Conservation (phyloP, 148 eudicot genomes). For the Mesembryanthemum crystallinum region DNA sequence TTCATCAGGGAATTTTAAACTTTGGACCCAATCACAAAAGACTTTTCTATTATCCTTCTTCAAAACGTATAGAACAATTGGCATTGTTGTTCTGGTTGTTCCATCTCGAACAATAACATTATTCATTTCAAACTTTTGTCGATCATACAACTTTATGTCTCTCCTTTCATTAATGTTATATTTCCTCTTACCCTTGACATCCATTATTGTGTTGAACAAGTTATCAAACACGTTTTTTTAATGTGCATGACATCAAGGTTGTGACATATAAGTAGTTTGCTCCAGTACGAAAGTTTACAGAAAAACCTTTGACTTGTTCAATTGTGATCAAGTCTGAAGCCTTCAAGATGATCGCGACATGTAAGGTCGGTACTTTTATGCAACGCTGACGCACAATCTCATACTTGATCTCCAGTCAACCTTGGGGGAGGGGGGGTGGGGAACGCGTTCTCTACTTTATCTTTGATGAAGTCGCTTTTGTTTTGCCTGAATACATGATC, state of each 20-base stretch:
- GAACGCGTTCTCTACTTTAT: neutral
- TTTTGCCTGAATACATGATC: neutral
- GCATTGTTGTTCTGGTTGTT: neutral
- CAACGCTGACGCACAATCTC: neutral
- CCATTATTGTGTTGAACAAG: too few relatives aligned
- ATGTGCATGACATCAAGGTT: too few relatives aligned
- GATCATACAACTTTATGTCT: too few relatives aligned
- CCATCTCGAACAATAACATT: too few relatives aligned
- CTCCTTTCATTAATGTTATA: too few relatives aligned
- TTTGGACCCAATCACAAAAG: neutral
- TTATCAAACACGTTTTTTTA: too few relatives aligned
- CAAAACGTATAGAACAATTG: neutral
- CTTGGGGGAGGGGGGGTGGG: constrained; percentile 10
- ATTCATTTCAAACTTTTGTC: too few relatives aligned
- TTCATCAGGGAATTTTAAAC: neutral
- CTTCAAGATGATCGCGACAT: neutral
- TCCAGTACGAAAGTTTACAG: too few relatives aligned
- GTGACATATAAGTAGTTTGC: too few relatives aligned
- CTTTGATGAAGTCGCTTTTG: neutral
- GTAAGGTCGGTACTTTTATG: neutral
- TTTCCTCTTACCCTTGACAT: too few relatives aligned
- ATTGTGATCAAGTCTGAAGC: neutral
- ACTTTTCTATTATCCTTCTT: neutral
- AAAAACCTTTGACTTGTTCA: neutral
- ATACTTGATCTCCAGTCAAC: neutral